phyloP scores from a whole-genome alignment of 305 asterid species.

The Fraxinus sp. region DNA sequence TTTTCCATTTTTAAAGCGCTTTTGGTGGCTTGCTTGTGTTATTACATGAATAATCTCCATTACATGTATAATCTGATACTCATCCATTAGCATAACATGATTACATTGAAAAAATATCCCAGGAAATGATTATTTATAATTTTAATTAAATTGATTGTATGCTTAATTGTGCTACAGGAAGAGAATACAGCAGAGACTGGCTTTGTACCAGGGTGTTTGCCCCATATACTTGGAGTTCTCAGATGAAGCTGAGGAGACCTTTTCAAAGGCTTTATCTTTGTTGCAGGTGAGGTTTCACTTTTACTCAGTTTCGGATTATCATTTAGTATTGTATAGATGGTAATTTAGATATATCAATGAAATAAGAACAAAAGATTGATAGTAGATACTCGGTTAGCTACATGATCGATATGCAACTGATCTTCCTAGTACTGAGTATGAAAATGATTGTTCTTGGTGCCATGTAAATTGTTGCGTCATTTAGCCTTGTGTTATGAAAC shows the following conservation, averaged over 20 bases:
- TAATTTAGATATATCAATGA: background rate
- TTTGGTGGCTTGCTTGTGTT: background rate
- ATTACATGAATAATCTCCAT: background rate
- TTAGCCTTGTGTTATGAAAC: background rate
- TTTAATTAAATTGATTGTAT: background rate
- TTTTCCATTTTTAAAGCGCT: background rate
- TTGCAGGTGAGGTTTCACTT: constrained; percentile 53
- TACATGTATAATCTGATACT: background rate
- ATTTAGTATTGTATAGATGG: background rate
- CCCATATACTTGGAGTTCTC: constrained; percentile 86
- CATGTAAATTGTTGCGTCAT: background rate
- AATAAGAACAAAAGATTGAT: constrained; percentile 11
- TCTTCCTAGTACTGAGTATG: background rate
- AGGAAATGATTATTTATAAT: background rate
- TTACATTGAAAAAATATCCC: background rate
- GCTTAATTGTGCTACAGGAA: constrained; percentile 53
- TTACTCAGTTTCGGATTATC: background rate
- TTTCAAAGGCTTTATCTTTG: constrained; percentile 60
- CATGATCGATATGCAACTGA: background rate
- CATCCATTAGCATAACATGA: background rate
- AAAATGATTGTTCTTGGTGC: background rate
- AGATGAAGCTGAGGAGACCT: constrained; percentile 83
- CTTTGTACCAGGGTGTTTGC: constrained; percentile 88
- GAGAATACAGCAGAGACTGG: constrained; percentile 87
- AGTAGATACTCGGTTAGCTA: background rate